Evolutionary conservation across 225 moss, liverwort and hornwort genomes (phyloP).

Genomic region (Polytrichum formosum): DNA sequence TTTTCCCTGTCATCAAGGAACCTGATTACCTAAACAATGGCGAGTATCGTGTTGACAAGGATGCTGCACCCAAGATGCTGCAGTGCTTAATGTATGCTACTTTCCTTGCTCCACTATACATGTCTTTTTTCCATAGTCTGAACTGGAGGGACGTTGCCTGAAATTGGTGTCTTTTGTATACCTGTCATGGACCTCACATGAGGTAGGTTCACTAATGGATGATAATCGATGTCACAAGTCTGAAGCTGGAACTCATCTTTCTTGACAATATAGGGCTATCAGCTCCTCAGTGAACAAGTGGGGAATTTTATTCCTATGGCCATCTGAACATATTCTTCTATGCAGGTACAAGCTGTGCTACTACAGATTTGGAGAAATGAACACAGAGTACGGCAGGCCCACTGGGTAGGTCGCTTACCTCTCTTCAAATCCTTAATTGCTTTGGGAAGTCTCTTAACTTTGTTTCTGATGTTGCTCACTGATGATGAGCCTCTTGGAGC

Average conservation of each 20-base stretch:
- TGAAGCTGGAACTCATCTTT: no score
- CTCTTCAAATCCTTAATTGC: background rate
- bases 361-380: slow-evolving; percentile 94
- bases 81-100: slow-evolving; percentile 72
- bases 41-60: slow-evolving; percentile 92
- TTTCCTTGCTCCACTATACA: background rate
- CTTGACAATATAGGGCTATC: no score
- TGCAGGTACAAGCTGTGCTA: slow-evolving; percentile 96
- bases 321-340: no score
- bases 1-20: slow-evolving; percentile 92
- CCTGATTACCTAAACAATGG: slow-evolving; percentile 94
- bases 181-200: background rate
- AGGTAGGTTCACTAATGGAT: background rate
- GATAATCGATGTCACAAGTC: no score
- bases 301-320: no score
- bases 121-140: no score
- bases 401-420: slow-evolving; percentile 49
- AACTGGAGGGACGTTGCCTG: no score
- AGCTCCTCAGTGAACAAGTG: no score
- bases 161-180: background rate
- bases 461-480: no score
- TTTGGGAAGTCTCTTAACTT: no score
- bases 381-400: slow-evolving; percentile 84
- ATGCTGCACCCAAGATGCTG: slow-evolving; percentile 95
- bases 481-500: no score